phyloP scores from a whole-genome alignment of 129 eudicot species.

The Chrysanthemum lavandulifolium region DNA sequence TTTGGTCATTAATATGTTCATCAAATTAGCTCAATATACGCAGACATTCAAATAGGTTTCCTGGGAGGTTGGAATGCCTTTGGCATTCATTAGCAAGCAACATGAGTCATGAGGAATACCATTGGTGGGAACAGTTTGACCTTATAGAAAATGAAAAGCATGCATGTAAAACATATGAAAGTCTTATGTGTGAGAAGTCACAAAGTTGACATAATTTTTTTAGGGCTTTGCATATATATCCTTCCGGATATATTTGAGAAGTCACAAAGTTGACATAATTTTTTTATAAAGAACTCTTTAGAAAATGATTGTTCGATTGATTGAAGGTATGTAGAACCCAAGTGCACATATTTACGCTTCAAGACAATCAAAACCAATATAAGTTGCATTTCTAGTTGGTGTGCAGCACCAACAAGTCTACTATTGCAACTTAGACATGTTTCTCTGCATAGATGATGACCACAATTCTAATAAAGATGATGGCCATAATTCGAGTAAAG shows the following conservation, averaged over 20 bases:
- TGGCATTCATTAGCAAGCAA: neutral
- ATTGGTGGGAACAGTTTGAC: neutral
- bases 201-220: too few species aligned
- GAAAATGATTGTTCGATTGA: too few species aligned
- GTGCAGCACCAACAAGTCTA: neutral
- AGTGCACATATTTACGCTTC: neutral
- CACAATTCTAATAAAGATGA: too few species aligned
- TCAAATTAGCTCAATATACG: neutral
- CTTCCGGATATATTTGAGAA: too few species aligned
- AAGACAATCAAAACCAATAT: constrained; percentile 16
- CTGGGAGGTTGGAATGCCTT: neutral
- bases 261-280: too few species aligned
- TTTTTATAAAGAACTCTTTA: too few species aligned
- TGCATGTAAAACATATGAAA: neutral
- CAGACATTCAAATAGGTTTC: neutral
- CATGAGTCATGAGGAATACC: neutral
- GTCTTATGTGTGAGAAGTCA: too few species aligned
- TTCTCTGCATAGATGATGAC: neutral
- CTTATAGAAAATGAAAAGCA: neutral
- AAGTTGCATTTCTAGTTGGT: constrained; percentile 3
- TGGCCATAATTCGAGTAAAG: too few species aligned
- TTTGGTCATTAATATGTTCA: neutral
- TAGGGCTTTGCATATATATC: too few species aligned
- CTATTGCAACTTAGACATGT: neutral
- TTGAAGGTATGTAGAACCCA: neutral